A percentile compares a stretch with the other conserved stretches of the same genome.
These are phyloP conservation scores for Asterochloris sp. DNA, from an alignment of 139 green algal species.

Conservation along the genomic window DNA sequence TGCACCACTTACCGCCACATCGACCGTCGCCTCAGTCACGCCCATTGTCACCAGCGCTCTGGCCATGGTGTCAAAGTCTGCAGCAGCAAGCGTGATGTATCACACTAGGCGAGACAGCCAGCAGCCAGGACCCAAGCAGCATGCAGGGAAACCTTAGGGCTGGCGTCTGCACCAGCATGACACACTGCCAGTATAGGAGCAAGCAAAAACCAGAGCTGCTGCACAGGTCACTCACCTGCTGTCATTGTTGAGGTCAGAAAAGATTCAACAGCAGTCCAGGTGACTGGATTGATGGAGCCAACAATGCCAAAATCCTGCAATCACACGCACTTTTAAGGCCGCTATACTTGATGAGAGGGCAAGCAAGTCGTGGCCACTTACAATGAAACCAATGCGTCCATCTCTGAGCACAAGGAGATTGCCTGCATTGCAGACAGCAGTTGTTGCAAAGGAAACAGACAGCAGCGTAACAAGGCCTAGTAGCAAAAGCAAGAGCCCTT, in stretches of 20 bases:
- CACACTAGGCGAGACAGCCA: too few relatives aligned
- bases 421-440: constrained; percentile 42
- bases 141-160: too few relatives aligned
- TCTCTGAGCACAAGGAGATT: constrained; percentile 90
- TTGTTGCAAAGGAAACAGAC: background rate
- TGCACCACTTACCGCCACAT: constrained; percentile 32
- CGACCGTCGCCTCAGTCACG: constrained; percentile 44
- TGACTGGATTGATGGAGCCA: constrained; percentile 62
- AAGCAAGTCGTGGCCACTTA: too few relatives aligned
- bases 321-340: constrained; percentile 45
- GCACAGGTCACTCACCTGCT: background rate
- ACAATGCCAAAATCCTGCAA: constrained; percentile 91
- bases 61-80: constrained; percentile 79
- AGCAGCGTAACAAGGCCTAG: background rate
- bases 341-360: constrained; percentile 7
- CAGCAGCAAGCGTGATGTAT: background rate
- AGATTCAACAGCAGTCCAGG: constrained; percentile 57
- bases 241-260: constrained; percentile 62
- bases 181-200: too few relatives aligned
- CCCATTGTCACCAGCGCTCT: constrained; percentile 62
- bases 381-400: constrained; percentile 22
- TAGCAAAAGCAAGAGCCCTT: background rate
- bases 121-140: too few relatives aligned
- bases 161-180: too few relatives aligned
- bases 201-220: too few relatives aligned